These are phyloP conservation scores for Psophocarpus tetragonolobus DNA, from an alignment of 306 rosid genomes.

Conservation along the genomic window DNA sequence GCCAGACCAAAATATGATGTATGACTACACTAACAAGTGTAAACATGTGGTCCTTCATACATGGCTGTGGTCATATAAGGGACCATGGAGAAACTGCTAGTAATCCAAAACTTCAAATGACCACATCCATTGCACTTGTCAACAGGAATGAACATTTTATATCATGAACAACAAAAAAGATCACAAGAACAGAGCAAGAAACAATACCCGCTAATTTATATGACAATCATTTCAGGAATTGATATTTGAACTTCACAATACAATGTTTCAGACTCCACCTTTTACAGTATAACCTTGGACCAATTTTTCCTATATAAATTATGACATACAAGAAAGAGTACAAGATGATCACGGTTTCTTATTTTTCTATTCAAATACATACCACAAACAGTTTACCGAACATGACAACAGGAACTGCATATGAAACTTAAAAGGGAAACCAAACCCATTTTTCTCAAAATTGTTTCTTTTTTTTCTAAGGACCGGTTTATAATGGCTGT, in stretches of 20 bases:
- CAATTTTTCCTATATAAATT: conserved; percentile 70
- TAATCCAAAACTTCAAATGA: conserved; percentile 19
- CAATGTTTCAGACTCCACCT: conserved; percentile 58
- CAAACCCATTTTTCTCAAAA: conserved; percentile 75
- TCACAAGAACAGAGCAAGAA: conserved; percentile 30
- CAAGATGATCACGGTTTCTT: conserved; percentile 56
- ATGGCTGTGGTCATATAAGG: not conserved
- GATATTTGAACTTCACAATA: conserved; percentile 68
- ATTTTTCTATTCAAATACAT: conserved; percentile 79
- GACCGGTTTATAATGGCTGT: conserved; percentile 56
- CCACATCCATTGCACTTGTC: conserved; percentile 3
- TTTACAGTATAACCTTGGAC: conserved; percentile 88
- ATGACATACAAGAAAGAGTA: conserved; percentile 58
- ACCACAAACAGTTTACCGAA: conserved; percentile 72
- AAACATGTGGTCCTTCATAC: conserved; percentile 40
- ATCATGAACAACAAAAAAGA: conserved; percentile 26
- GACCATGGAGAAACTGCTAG: conserved; percentile 13
- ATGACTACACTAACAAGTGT: not conserved
- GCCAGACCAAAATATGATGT: conserved; percentile 3
- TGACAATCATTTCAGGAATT: conserved; percentile 57
- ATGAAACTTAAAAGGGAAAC: conserved; percentile 45
- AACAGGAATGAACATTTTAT: not conserved
- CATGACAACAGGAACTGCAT: conserved; percentile 50
- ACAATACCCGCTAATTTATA: conserved; percentile 36
- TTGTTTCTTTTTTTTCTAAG: conserved; percentile 58